Conservation (phyloP, 164 flowering plant genomes). For the Stephania japonica region DNA sequence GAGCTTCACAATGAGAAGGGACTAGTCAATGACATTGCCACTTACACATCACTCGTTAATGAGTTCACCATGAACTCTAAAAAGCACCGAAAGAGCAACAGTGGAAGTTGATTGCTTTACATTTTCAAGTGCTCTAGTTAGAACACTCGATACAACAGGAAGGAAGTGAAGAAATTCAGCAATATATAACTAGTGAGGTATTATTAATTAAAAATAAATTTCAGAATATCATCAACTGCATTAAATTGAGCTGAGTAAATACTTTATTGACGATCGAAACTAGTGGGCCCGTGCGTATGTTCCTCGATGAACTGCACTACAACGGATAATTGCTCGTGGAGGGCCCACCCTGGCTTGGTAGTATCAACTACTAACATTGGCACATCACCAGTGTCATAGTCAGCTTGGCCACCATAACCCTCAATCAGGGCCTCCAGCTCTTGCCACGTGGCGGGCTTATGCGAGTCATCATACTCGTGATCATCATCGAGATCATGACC, state of each 20-base stretch:
- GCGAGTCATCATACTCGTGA: slow-evolving; percentile 40
- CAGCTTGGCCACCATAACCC: slow-evolving; percentile 54
- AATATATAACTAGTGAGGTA: too few relatives aligned
- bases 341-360: slow-evolving; percentile 21
- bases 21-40: slow-evolving; percentile 56
- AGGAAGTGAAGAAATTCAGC: too few relatives aligned
- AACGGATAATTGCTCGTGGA: slow-evolving; percentile 26
- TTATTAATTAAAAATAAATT: too few relatives aligned
- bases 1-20: slow-evolving; percentile 51
- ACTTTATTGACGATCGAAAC: too few relatives aligned
- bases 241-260: too few relatives aligned
- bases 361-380: slow-evolving; percentile 56
- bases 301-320: slow-evolving; percentile 2
- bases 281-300: slow-evolving; percentile 4
- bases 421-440: slow-evolving; percentile 53
- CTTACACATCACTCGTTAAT: slow-evolving; percentile 43
- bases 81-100: slow-evolving; percentile 12
- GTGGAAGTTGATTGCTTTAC: too few relatives aligned
- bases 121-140: too few relatives aligned
- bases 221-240: too few relatives aligned
- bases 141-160: too few relatives aligned
- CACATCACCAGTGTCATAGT: slow-evolving; percentile 57
- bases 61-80: slow-evolving; percentile 30
- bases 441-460: slow-evolving; percentile 70
- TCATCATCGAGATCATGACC: slow-evolving; percentile 6